These are phyloP conservation scores for Acarospora socialis DNA, from an alignment of 2,329 filamentous ascomycete species.

Conservation along the genomic window DNA sequence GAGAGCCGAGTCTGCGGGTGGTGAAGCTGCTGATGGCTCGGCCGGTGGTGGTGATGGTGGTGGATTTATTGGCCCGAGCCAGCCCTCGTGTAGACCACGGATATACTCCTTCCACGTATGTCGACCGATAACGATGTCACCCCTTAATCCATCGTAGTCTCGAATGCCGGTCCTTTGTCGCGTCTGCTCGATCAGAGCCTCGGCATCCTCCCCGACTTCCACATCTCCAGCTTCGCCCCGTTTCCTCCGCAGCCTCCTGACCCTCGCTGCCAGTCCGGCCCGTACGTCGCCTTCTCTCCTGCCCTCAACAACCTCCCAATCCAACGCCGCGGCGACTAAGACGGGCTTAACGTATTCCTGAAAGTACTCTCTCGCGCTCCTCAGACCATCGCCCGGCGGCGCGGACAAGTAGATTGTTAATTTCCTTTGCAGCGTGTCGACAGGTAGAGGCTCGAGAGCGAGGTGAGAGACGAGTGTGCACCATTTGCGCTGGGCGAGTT, in stretches of 20 bases:
- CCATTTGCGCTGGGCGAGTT: slow-evolving; percentile 74
- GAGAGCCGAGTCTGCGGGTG: slow-evolving; percentile 1
- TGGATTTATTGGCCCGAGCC: slow-evolving; percentile 69
- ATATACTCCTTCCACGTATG: slow-evolving; percentile 98
- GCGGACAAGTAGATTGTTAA: slow-evolving; percentile 75
- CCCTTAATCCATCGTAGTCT: slow-evolving; percentile 58
- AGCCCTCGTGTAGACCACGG: slow-evolving; percentile 84
- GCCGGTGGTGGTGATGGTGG: slow-evolving; percentile 28
- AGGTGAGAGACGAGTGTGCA: slow-evolving; percentile 71
- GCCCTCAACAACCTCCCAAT: slow-evolving; percentile 94
- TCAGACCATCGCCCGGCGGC: slow-evolving; percentile 73
- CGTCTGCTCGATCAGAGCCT: slow-evolving; percentile 47
- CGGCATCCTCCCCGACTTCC: slow-evolving; percentile 39
- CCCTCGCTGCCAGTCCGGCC: slow-evolving; percentile 71
- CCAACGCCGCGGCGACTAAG: slow-evolving; percentile 72
- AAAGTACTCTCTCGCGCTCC: slow-evolving; percentile 84
- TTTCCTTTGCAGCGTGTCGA: slow-evolving; percentile 63
- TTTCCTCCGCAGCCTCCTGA: slow-evolving; percentile 51
- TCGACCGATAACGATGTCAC: slow-evolving; percentile 78
- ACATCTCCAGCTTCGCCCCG: slow-evolving; percentile 36
- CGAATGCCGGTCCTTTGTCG: slow-evolving; percentile 52
- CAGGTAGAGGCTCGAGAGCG: slow-evolving; percentile 57
- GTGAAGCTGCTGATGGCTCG: slow-evolving; percentile 5
- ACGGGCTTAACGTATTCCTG: slow-evolving; percentile 92
- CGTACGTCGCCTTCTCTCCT: slow-evolving; percentile 84